Conservation (phyloP, 2,329 filamentous ascomycete species). For the Microcyclosporella mali region DNA sequence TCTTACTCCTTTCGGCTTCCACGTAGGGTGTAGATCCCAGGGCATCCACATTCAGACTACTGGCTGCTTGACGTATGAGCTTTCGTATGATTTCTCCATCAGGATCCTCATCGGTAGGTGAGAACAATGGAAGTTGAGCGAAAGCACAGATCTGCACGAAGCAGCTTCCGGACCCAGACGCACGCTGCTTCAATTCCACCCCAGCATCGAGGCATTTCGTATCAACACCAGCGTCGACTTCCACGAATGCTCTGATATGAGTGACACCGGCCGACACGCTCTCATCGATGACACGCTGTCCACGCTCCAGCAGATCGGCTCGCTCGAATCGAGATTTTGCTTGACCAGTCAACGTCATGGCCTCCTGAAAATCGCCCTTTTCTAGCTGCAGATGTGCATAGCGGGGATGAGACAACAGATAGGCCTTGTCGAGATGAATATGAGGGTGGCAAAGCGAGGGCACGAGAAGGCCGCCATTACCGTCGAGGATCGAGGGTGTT, state of each 20-base stretch:
- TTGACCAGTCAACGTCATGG: constrained; percentile 51
- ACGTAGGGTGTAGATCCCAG: constrained; percentile 67
- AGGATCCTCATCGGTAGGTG: constrained; percentile 34
- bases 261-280: constrained; percentile 61
- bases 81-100: constrained; percentile 46
- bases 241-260: constrained; percentile 64
- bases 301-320: constrained; percentile 58
- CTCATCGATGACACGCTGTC: constrained; percentile 59
- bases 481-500: constrained; percentile 31
- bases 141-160: constrained; percentile 64
- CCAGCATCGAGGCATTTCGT: constrained; percentile 54
- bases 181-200: constrained; percentile 45
- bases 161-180: constrained; percentile 48
- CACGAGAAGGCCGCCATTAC: constrained; percentile 38
- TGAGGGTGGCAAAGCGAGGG: constrained; percentile 65
- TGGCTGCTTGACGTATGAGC: constrained; percentile 44
- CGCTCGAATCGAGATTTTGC: constrained; percentile 60
- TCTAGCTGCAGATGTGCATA: constrained; percentile 56
- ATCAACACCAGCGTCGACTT: constrained; percentile 59
- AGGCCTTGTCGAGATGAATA: constrained; percentile 65
- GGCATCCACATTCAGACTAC: constrained; percentile 46
- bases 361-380: constrained; percentile 60
- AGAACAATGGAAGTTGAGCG: constrained; percentile 64
- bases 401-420: constrained; percentile 52
- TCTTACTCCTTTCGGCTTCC: constrained; percentile 46